phyloP scores from a whole-genome alignment of 345 rosid species.

The Euphorbia tirucalli region DNA sequence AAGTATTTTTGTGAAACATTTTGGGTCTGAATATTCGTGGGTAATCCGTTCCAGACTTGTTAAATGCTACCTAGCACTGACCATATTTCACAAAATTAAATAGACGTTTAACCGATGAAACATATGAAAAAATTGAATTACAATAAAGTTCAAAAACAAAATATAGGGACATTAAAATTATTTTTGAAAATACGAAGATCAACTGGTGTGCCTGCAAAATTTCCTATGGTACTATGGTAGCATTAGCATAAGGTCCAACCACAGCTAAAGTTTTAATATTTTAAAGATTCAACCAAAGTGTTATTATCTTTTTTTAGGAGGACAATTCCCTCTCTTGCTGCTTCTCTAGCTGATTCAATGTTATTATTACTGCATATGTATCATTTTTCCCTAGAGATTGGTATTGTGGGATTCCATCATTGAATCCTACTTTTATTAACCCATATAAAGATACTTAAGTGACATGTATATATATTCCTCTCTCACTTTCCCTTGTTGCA shows the following conservation, averaged over 20 bases:
- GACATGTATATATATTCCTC: constrained; percentile 37
- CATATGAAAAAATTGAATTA: too few species aligned
- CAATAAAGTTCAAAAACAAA: too few species aligned
- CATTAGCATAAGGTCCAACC: constrained; percentile 56
- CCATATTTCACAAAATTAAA: too few species aligned
- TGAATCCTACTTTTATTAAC: constrained; percentile 62
- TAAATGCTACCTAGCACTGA: too few species aligned
- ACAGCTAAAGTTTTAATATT: constrained; percentile 33
- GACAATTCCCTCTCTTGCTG: constrained; percentile 57
- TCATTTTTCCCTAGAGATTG: constrained; percentile 33
- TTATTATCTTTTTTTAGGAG: constrained; percentile 44
- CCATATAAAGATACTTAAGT: constrained; percentile 34
- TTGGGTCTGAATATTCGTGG: too few species aligned
- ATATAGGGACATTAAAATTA: too few species aligned
- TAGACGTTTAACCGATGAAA: too few species aligned
- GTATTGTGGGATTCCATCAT: constrained; percentile 48
- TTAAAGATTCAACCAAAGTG: constrained; percentile 23
- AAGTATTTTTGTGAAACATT: too few species aligned
- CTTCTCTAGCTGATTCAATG: constrained; percentile 46
- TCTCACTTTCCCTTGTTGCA: constrained; percentile 37
- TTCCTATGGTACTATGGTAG: constrained; percentile 53
- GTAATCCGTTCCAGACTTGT: too few species aligned
- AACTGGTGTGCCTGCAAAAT: constrained; percentile 69
- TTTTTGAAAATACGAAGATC: too few species aligned
- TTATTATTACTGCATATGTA: constrained; percentile 36